These are phyloP conservation scores for Myrica gale DNA, from an alignment of 306 rosid genomes.

Conservation along the genomic window DNA sequence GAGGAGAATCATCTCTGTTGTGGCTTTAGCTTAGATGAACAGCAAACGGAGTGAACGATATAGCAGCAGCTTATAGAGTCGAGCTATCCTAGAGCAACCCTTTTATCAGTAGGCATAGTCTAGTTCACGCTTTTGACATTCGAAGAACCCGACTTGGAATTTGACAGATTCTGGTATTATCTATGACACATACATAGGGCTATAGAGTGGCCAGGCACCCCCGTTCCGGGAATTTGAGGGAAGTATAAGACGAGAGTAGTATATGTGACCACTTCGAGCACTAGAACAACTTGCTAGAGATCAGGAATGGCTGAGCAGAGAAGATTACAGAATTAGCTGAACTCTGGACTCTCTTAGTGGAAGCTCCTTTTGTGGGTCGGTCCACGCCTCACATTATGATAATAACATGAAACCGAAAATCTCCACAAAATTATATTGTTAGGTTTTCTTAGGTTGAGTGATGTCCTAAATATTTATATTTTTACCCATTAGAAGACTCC, in stretches of 20 bases:
- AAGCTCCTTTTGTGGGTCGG: slow-evolving; percentile 36
- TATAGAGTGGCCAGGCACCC: slow-evolving; percentile 33
- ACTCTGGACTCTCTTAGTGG: slow-evolving; percentile 39
- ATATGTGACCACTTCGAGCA: slow-evolving; percentile 40
- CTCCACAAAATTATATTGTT: no score
- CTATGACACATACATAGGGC: slow-evolving; percentile 29
- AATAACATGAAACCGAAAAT: slow-evolving; percentile 40
- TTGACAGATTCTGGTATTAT: slow-evolving; percentile 24
- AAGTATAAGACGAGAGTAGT: slow-evolving; percentile 10
- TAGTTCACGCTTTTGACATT: slow-evolving; percentile 27
- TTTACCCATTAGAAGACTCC: no score
- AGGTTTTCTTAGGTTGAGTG: no score
- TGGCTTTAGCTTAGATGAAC: not conserved
- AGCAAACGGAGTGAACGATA: slow-evolving; percentile 3
- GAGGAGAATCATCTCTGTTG: slow-evolving; percentile 21
- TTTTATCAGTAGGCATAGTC: slow-evolving; percentile 6
- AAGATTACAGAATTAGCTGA: slow-evolving; percentile 11
- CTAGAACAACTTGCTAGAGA: slow-evolving; percentile 39
- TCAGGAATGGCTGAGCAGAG: slow-evolving; percentile 16
- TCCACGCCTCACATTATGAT: slow-evolving; percentile 39
- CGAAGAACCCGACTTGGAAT: slow-evolving; percentile 22
- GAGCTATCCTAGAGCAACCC: not conserved
- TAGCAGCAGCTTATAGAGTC: slow-evolving; percentile 5
- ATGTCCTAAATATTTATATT: no score
- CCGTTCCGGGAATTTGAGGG: slow-evolving; percentile 36